Base-by-base conservation (phyloP, 1,284 basidiomycete genomes). In the Tylopilus orsonianus region DNA sequence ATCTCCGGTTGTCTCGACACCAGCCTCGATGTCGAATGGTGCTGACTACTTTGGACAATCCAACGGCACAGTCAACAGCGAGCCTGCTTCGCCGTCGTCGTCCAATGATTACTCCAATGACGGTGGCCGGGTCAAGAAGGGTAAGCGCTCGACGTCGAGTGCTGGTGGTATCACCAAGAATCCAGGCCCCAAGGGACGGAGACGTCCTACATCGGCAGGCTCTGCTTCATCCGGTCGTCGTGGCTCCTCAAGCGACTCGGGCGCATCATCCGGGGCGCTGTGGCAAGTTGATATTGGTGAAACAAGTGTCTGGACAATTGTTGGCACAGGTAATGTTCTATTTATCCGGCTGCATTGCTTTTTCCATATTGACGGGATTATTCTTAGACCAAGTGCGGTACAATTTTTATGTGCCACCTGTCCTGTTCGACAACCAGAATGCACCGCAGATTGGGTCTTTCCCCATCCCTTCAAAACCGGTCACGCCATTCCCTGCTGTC, bases 231-330 rank as follows among this genome's bases (percentile, higher is more conserved):
- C 83, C 32, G 74, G 75, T 41, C 73, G 85, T 32, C 78, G 84
- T 44, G 81, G 82, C 24, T 79, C 80, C 22, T 72, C 77, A 26
- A 81, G 81, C 56, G 86, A 89, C 50, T 66, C 78, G 35, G 77
- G 80, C 34, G 81, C 81, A 41, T 80, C 81, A 36, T 89, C 87
- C 3, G 89, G 89, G 46, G 87, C 89, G 14, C 74, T 90, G 20
- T 92, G 90, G 89, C 85, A 87, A 61, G 87, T 91, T 48, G 87
- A 91, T 66, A 89, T 91, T 52, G 88, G 88, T 50, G 90, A 93
- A 70, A 90, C 89, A 33, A 90, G 90, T 64, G 87, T 94, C 32
- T 95, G 93, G 93, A 93, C 91, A 13, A 92, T 95, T 56, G 90
- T 93, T 53, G 90, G 92, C 56, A 92, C 89, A 55, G 87, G 87